These are phyloP conservation scores for Colletotrichum neosansevieriae DNA, from an alignment of 2,329 filamentous ascomycete species.

Conservation along the genomic window DNA sequence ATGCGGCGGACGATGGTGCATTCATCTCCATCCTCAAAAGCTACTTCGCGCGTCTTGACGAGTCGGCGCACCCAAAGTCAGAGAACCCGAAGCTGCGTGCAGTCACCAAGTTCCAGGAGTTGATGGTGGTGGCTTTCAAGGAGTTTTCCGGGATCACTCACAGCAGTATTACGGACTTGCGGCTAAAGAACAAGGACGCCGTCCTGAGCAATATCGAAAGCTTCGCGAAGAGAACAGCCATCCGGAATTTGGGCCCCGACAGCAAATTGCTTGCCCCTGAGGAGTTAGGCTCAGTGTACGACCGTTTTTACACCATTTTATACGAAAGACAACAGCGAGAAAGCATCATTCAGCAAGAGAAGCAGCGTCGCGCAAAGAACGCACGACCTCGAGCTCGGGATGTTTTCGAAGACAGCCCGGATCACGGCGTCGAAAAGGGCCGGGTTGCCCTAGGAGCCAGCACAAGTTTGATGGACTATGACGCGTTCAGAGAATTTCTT, in stretches of 20 bases:
- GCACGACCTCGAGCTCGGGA: conserved; percentile 64
- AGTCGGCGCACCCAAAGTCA: conserved; percentile 94
- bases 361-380: conserved; percentile 73
- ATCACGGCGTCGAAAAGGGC: conserved; percentile 79
- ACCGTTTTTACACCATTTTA: conserved; percentile 90
- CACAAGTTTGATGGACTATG: conserved; percentile 95
- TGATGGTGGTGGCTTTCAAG: conserved; percentile 99
- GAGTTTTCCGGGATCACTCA: conserved; percentile 98
- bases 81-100: conserved; percentile 95
- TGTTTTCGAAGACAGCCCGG: conserved; percentile 51
- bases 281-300: conserved; percentile 91
- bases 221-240: conserved; percentile 96
- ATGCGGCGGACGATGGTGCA: conserved; percentile 92
- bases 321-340: conserved; percentile 92
- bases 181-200: conserved; percentile 91
- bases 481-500: conserved; percentile 93
- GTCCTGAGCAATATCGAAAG: conserved; percentile 97
- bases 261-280: conserved; percentile 90
- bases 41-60: conserved; percentile 93
- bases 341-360: conserved; percentile 81
- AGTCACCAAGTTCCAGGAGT: conserved; percentile 95
- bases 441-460: conserved; percentile 90
- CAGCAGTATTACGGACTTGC: conserved; percentile 87
- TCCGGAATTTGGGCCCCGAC: conserved; percentile 93
- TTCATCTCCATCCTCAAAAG: conserved; percentile 97